phyloP scores from a whole-genome alignment of 805 yeast species.

The Candida maltosa region DNA sequence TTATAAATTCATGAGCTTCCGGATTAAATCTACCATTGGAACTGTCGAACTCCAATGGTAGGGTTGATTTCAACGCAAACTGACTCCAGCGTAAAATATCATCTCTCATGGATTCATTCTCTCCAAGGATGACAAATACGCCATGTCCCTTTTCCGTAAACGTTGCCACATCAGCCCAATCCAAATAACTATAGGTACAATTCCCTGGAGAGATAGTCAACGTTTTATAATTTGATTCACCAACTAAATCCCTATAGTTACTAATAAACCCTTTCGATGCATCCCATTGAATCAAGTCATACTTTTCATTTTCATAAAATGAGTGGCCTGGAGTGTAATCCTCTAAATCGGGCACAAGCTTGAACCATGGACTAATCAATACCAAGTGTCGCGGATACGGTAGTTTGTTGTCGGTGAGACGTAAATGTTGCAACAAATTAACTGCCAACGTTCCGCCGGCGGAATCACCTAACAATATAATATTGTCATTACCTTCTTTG shows the following conservation, averaged over 20 bases:
- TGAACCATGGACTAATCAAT: constrained; percentile 39
- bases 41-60: constrained; percentile 13
- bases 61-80: constrained; percentile 28
- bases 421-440: constrained; percentile 26
- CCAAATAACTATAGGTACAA: constrained; percentile 17
- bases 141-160: constrained; percentile 20
- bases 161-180: constrained; percentile 33
- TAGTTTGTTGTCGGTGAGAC: constrained; percentile 8
- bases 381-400: constrained; percentile 24
- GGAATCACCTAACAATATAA: constrained; percentile 39
- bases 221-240: constrained; percentile 10
- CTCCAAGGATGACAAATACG: constrained; percentile 33
- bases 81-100: constrained; percentile 33
- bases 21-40: constrained; percentile 16
- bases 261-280: constrained; percentile 11
- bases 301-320: constrained; percentile 23
- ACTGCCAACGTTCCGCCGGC: constrained; percentile 41
- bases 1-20: constrained; percentile 19
- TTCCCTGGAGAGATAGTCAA: constrained; percentile 22
- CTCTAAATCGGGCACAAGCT: constrained; percentile 19
- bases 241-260: constrained; percentile 8
- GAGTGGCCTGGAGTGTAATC: constrained; percentile 40
- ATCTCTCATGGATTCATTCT: constrained; percentile 41
- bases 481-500: constrained; percentile 20
- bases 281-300: constrained; percentile 20